These are phyloP conservation scores for Talaromyces sp. DNA, from an alignment of 2,329 filamentous ascomycete genomes.

Conservation along the genomic window DNA sequence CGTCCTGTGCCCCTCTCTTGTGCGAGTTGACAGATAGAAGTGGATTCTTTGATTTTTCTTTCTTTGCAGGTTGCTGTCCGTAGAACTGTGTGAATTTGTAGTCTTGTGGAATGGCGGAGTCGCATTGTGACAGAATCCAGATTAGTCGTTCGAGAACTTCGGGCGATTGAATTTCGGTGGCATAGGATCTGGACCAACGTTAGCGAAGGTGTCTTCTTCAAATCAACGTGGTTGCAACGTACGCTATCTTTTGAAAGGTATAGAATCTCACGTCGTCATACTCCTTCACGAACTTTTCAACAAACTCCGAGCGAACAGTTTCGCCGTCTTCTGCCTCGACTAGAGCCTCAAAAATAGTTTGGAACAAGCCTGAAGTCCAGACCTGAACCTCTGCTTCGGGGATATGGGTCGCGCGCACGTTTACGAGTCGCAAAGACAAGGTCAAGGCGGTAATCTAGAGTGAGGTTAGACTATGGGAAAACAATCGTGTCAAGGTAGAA, in stretches of 20 bases:
- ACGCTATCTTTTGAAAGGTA: slow-evolving; percentile 70
- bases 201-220: slow-evolving; percentile 10
- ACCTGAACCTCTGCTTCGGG: slow-evolving; percentile 58
- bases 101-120: slow-evolving; percentile 57
- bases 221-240: slow-evolving; percentile 32
- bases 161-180: slow-evolving; percentile 23
- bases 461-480: slow-evolving; percentile 14
- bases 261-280: slow-evolving; percentile 83
- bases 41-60: slow-evolving; percentile 53
- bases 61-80: slow-evolving; percentile 49
- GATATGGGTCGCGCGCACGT: slow-evolving; percentile 65
- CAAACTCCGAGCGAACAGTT: slow-evolving; percentile 64
- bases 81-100: slow-evolving; percentile 36
- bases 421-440: slow-evolving; percentile 75
- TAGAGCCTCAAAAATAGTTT: slow-evolving; percentile 58
- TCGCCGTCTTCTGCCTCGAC: slow-evolving; percentile 55
- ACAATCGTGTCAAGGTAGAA: no score
- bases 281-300: slow-evolving; percentile 70
- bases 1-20: slow-evolving; percentile 75
- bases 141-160: slow-evolving; percentile 34
- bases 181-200: slow-evolving; percentile 31
- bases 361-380: slow-evolving; percentile 65
- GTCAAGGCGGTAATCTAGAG: slow-evolving; percentile 63
- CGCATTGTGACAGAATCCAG: slow-evolving; percentile 47
- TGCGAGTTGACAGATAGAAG: slow-evolving; percentile 63